phyloP scores from a whole-genome alignment of 257 asterid species.

The Solanum okadae region DNA sequence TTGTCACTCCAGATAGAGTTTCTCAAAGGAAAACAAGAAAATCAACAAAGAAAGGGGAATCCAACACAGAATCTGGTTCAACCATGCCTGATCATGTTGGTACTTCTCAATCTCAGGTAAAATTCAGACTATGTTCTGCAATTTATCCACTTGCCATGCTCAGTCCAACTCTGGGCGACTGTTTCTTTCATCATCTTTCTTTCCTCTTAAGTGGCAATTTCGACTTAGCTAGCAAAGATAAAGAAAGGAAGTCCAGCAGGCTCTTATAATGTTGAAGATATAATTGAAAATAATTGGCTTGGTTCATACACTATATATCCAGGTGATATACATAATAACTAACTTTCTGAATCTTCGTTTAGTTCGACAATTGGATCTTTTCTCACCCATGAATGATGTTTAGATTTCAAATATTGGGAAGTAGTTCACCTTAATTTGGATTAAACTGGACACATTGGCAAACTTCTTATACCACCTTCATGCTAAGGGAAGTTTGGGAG shows the following conservation, averaged over 20 bases:
- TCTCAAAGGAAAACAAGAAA: constrained; percentile 12
- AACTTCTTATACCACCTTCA: background rate
- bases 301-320: background rate
- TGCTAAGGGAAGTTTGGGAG: background rate
- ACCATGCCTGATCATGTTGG: constrained; percentile 14
- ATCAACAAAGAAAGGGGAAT: constrained; percentile 17
- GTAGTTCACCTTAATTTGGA: background rate
- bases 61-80: constrained; percentile 1
- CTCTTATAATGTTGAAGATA: background rate
- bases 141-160: background rate
- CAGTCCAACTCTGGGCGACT: background rate
- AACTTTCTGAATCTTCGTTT: background rate
- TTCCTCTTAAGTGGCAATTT: background rate
- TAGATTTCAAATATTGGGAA: background rate
- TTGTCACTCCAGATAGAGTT: constrained; percentile 5
- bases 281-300: background rate
- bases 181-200: background rate
- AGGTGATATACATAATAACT: background rate
- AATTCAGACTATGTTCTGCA: background rate
- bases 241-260: background rate
- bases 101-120: constrained; percentile 28
- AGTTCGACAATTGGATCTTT: background rate
- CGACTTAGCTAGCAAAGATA: background rate
- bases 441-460: background rate
- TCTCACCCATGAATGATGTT: background rate